phyloP scores from a whole-genome alignment of 1,284 basidiomycete species.

The Golubevia pallescens region DNA sequence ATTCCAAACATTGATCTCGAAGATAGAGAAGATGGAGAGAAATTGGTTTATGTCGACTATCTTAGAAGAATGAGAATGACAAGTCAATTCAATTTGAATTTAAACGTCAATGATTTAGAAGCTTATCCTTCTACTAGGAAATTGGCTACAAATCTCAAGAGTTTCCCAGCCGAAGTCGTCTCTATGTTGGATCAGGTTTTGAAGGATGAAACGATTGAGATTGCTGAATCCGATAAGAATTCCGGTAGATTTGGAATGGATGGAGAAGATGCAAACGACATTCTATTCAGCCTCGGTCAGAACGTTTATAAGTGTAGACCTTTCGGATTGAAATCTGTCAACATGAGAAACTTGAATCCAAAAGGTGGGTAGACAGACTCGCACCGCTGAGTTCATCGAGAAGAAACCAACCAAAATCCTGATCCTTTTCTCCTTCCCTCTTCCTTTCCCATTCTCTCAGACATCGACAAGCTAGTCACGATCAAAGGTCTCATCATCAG shows the following conservation, averaged over 20 bases:
- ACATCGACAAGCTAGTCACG: constrained; percentile 62
- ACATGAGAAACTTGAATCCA: constrained; percentile 62
- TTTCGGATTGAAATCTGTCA: constrained; percentile 49
- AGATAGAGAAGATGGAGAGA: constrained; percentile 43
- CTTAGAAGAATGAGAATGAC: constrained; percentile 56
- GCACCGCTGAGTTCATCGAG: no score
- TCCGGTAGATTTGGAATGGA: constrained; percentile 35
- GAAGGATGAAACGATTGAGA: constrained; percentile 59
- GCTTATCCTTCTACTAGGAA: constrained; percentile 52
- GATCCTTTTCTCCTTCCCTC: background rate
- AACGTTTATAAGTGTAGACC: constrained; percentile 57
- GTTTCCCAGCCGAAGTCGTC: constrained; percentile 61
- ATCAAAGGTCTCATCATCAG: constrained; percentile 61
- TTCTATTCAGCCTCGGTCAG: background rate
- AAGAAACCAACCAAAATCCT: no score
- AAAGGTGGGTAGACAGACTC: constrained; percentile 6
- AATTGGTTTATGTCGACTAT: constrained; percentile 58
- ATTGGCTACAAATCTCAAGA: constrained; percentile 47
- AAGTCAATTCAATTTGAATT: constrained; percentile 59
- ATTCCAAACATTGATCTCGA: background rate
- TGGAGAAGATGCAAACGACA: constrained; percentile 25
- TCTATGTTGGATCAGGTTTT: constrained; percentile 63
- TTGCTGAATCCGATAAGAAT: constrained; percentile 49
- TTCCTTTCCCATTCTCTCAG: constrained; percentile 10
- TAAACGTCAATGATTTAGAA: constrained; percentile 53